A percentile compares a stretch with the other conserved stretches of the same genome.
Evolutionary conservation across 352 stramenopile species (phyloP).

Genomic region (Salisapilia sapeloensis): DNA sequence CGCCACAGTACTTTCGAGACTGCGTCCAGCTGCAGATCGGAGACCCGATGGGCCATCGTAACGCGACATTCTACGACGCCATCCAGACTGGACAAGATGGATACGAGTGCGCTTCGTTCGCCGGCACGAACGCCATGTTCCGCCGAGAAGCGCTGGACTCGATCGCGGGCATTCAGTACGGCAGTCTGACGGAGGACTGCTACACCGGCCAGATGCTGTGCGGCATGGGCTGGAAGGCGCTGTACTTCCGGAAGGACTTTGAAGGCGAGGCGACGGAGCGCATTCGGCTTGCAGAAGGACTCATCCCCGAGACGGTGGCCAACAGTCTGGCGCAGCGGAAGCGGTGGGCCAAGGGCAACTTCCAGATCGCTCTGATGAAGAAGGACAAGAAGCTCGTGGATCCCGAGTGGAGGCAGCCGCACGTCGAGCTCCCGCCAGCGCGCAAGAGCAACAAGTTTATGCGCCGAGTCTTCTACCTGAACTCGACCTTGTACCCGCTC

Average conservation of each 20-base stretch:
- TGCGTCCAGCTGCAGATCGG: conserved; percentile 22
- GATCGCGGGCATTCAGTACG: conserved; percentile 30
- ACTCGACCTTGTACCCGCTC: conserved; percentile 65
- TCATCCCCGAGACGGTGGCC: conserved; percentile 22
- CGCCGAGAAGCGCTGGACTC: conserved; percentile 23
- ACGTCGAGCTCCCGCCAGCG: conserved; percentile 12
- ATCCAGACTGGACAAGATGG: conserved; percentile 26
- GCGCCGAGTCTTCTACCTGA: conserved; percentile 65
- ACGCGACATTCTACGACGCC: conserved; percentile 25
- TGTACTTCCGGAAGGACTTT: conserved; percentile 35
- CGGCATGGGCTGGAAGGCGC: conserved; percentile 20
- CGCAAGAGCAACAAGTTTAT: conserved; percentile 56
- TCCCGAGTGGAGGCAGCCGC: conserved; percentile 13
- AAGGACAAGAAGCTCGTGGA: conserved; percentile 26
- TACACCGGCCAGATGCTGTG: conserved; percentile 19
- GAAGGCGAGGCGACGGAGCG: conserved; percentile 19
- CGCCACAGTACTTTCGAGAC: conserved; percentile 25
- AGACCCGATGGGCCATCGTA: conserved; percentile 22
- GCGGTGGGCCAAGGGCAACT: conserved; percentile 14
- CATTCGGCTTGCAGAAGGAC: conserved; percentile 20
- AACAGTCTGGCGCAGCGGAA: conserved; percentile 14
- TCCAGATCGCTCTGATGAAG: conserved; percentile 27
- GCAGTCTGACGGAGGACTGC: conserved; percentile 32
- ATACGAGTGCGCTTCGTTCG: conserved; percentile 23
- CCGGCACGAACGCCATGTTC: conserved; percentile 36